phyloP scores from a whole-genome alignment of 2,329 filamentous ascomycete genomes.

The Celoporthe dispersa region DNA sequence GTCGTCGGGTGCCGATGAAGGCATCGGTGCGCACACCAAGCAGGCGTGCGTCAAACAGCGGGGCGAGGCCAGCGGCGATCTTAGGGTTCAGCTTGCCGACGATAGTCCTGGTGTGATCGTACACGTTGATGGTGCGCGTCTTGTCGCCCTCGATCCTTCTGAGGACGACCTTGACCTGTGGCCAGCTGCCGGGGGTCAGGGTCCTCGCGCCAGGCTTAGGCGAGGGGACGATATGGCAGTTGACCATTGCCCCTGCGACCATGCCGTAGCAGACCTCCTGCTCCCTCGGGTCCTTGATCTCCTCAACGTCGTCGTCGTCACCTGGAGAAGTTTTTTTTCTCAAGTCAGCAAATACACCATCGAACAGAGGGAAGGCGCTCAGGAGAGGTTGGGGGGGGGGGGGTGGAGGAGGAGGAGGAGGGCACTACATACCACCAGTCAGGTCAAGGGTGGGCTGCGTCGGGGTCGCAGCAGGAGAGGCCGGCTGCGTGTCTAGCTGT shows the following conservation, averaged over 20 bases:
- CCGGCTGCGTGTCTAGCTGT: constrained; percentile 47
- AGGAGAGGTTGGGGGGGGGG: background rate
- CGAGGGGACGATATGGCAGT: constrained; percentile 69
- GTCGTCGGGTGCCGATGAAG: constrained; percentile 70
- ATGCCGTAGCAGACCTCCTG: constrained; percentile 83
- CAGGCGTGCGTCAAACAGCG: constrained; percentile 70
- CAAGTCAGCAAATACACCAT: constrained; percentile 21
- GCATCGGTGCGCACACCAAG: constrained; percentile 72
- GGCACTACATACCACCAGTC: constrained; percentile 50
- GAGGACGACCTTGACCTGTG: constrained; percentile 74
- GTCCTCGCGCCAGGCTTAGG: constrained; percentile 66
- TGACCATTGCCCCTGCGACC: constrained; percentile 68
- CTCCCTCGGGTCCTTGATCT: constrained; percentile 63
- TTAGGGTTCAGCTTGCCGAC: constrained; percentile 78
- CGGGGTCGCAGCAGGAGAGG: constrained; percentile 34
- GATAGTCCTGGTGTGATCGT: constrained; percentile 70
- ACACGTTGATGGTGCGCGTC: constrained; percentile 68
- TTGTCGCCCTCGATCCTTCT: constrained; percentile 60
- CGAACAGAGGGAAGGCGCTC: background rate
- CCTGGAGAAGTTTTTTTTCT: constrained; percentile 34
- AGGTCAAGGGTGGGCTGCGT: constrained; percentile 55
- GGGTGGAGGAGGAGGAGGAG: background rate
- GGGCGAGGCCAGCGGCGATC: constrained; percentile 69
- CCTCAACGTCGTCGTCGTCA: constrained; percentile 62
- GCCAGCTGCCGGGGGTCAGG: constrained; percentile 67